Evolutionary conservation across 352 stramenopile genomes (phyloP).

Genomic region (Pythium phragmiticola): DNA sequence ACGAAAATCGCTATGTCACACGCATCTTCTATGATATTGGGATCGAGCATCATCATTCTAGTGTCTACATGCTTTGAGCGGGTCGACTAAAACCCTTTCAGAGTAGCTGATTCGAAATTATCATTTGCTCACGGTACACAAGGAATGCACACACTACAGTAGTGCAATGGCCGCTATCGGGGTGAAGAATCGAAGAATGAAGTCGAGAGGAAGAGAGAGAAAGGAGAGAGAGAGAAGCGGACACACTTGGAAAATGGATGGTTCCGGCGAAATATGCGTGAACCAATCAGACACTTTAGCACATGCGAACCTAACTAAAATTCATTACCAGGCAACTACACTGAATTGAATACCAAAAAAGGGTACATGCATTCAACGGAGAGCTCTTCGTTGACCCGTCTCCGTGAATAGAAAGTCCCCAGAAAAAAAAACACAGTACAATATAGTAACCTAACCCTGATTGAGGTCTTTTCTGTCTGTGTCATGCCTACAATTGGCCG

Average conservation of each 20-base stretch:
- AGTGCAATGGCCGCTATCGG: background rate
- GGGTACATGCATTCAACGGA: background rate
- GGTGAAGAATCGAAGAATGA: conserved; percentile 12
- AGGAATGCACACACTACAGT: background rate
- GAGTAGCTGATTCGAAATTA: conserved; percentile 88
- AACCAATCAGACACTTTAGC: background rate
- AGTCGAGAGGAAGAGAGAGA: background rate
- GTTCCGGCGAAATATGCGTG: background rate
- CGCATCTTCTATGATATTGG: background rate
- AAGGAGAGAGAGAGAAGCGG: background rate
- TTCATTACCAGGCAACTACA: background rate
- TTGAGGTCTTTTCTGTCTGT: conserved; percentile 2
- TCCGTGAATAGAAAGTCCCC: background rate
- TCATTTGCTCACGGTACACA: conserved; percentile 60
- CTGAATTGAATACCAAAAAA: background rate
- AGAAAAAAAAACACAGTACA: background rate
- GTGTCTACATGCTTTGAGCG: conserved; percentile 77
- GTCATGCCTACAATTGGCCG: background rate
- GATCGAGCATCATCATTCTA: conserved; percentile 68
- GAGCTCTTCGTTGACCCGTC: conserved; percentile 6
- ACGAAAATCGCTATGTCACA: background rate
- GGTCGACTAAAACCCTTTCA: conserved; percentile 90
- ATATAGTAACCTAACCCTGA: background rate
- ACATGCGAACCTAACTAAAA: background rate
- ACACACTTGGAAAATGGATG: conserved; percentile 2